These are phyloP conservation scores for Saksenaea oblongispora DNA, from an alignment of 371 early-diverging fungal genomes.

Conservation along the genomic window DNA sequence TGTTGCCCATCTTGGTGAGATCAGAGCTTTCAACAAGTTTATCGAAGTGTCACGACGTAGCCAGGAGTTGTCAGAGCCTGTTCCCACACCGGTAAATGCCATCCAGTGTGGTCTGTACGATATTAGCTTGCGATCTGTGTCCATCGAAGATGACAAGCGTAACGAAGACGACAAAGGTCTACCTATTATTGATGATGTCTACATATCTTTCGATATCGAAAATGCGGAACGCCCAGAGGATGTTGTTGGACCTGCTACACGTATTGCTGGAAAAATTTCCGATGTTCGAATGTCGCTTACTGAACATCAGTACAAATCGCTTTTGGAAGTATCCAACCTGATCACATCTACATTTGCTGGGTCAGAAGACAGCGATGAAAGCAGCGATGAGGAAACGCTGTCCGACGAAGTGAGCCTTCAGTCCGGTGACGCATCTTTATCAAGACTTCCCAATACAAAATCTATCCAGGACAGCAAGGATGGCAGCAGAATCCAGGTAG, in stretches of 20 bases:
- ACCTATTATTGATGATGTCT: conserved; percentile 84
- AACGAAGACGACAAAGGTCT: conserved; percentile 39
- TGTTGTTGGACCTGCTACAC: conserved; percentile 42
- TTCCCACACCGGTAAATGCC: conserved; percentile 46
- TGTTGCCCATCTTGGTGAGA: conserved; percentile 87
- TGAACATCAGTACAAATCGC: conserved; percentile 76
- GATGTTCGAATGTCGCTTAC: conserved; percentile 80
- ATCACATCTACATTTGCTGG: conserved; percentile 62
- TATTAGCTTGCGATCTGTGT: conserved; percentile 67
- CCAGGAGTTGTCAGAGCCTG: conserved; percentile 14
- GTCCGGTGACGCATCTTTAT: neutral
- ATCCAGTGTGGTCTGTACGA: conserved; percentile 71
- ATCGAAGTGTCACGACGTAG: conserved; percentile 27
- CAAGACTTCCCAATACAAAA: neutral
- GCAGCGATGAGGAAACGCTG: conserved; percentile 2
- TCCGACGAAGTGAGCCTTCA: neutral
- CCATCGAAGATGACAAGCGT: conserved; percentile 22
- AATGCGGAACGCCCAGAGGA: conserved; percentile 26
- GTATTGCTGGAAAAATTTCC: conserved; percentile 71
- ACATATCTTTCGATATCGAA: conserved; percentile 68
- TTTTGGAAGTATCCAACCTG: conserved; percentile 64
- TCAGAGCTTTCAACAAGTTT: conserved; percentile 81
- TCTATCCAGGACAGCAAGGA: neutral
- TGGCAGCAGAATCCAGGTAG: conserved; percentile 12
- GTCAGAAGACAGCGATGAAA: conserved; percentile 15